Conservation (phyloP, 177 flowering plant species). For the Telopea speciosissima region DNA sequence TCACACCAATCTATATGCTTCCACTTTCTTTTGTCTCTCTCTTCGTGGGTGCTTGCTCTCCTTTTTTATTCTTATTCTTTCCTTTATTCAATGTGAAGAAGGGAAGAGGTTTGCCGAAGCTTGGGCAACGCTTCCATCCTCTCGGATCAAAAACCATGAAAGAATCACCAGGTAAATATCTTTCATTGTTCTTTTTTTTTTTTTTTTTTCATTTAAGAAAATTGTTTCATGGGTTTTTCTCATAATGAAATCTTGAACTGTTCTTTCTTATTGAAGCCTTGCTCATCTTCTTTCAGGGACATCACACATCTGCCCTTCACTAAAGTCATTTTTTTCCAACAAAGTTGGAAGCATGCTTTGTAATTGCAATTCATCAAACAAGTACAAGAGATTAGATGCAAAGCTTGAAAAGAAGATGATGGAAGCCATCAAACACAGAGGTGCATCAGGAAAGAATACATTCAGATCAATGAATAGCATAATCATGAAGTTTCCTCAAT, state of each 20-base stretch:
- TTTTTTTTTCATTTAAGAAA: too few relatives aligned
- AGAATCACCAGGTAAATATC: conserved; percentile 17
- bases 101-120: background rate
- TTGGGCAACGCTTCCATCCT: background rate
- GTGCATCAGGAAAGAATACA: conserved; percentile 25
- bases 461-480: conserved; percentile 63
- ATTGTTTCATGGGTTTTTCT: too few relatives aligned
- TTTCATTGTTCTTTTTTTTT: background rate
- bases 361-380: conserved; percentile 29
- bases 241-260: too few relatives aligned
- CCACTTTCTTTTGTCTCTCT: too few relatives aligned
- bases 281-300: conserved; percentile 28
- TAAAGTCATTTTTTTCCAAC: conserved; percentile 36
- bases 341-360: conserved; percentile 39
- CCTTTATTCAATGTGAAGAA: background rate
- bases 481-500: conserved; percentile 63
- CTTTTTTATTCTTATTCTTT: too few relatives aligned
- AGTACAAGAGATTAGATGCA: conserved; percentile 45
- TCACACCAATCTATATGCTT: too few relatives aligned
- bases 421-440: conserved; percentile 42
- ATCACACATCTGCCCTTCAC: conserved; percentile 26
- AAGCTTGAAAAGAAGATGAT: conserved; percentile 57
- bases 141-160: conserved; percentile 11
- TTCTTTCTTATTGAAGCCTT: background rate
- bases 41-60: too few relatives aligned